A percentile compares a stretch with the other conserved stretches of the same genome.
These are phyloP conservation scores for Amaranthus cruentus DNA, from an alignment of 148 eudicot species.

Conservation along the genomic window DNA sequence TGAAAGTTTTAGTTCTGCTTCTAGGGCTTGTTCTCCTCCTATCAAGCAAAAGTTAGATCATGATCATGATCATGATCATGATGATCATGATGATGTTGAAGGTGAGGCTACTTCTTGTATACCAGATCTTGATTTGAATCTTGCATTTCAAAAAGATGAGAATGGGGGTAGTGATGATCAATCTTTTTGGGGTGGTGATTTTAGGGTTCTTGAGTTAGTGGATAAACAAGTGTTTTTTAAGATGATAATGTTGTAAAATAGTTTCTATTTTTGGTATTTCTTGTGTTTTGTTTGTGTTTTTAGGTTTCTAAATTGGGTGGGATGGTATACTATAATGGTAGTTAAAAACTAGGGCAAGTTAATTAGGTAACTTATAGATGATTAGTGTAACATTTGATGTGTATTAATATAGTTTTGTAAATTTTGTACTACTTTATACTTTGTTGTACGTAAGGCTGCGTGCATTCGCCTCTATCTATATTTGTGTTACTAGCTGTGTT, in stretches of 20 bases:
- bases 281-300: constrained; percentile 3
- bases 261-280: neutral
- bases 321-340: constrained; percentile 28
- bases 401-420: constrained; percentile 24
- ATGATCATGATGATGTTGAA: constrained; percentile 19
- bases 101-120: constrained; percentile 15
- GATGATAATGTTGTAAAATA: constrained; percentile 27
- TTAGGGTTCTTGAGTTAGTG: constrained; percentile 39
- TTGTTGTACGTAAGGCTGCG: neutral
- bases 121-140: constrained; percentile 49
- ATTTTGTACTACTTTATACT: neutral
- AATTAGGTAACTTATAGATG: constrained; percentile 5
- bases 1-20: constrained; percentile 49
- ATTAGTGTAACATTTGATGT: constrained; percentile 20
- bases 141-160: constrained; percentile 27
- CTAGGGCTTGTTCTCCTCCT: constrained; percentile 58
- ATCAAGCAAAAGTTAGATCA: constrained; percentile 28
- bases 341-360: neutral
- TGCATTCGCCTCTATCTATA: neutral
- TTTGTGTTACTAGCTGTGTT: no score
- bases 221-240: constrained; percentile 53
- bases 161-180: constrained; percentile 17
- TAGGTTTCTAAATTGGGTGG: constrained; percentile 19
- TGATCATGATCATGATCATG: constrained; percentile 8
- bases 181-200: constrained; percentile 17